Conservation (phyloP, 1,284 basidiomycete species). For the Rhodotorula sp. region DNA sequence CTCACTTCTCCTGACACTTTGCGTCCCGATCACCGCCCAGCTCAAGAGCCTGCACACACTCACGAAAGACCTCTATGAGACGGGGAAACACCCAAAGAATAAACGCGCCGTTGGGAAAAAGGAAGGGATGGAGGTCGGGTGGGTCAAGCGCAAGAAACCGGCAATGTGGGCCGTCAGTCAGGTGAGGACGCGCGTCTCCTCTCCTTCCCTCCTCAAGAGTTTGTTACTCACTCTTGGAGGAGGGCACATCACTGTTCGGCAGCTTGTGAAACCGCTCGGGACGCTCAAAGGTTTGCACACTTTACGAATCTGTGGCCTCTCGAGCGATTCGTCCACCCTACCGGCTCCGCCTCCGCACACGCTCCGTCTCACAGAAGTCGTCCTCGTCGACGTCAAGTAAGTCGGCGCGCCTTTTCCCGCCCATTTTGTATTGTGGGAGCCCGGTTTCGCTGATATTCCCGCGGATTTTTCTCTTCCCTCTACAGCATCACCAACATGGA, state of each 20-base stretch:
- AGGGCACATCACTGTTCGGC: neutral
- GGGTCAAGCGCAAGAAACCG: slow-evolving; percentile 25
- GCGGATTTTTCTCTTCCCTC: too few species aligned
- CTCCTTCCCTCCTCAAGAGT: too few species aligned
- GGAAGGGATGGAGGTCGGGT: slow-evolving; percentile 40
- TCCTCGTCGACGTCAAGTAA: slow-evolving; percentile 39
- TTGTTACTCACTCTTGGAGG: neutral
- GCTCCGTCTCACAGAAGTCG: slow-evolving; percentile 28
- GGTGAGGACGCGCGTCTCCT: slow-evolving; percentile 1
- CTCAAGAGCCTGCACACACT: slow-evolving; percentile 31
- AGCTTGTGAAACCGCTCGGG: slow-evolving; percentile 37
- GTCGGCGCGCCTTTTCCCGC: neutral
- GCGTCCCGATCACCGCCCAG: neutral
- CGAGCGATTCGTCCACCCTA: slow-evolving; percentile 34
- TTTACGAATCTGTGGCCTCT: slow-evolving; percentile 35
- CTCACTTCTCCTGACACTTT: neutral
- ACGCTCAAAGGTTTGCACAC: slow-evolving; percentile 24
- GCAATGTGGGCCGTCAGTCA: slow-evolving; percentile 40
- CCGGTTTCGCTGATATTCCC: too few species aligned
- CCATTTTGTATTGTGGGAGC: too few species aligned
- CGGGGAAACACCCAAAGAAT: neutral
- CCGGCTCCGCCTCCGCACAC: slow-evolving; percentile 17
- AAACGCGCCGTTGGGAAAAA: slow-evolving; percentile 20
- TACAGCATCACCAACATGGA: slow-evolving; percentile 39
- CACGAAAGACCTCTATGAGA: slow-evolving; percentile 32